phyloP scores from a whole-genome alignment of 2,329 filamentous ascomycete species.

The Balansia obtecta region DNA sequence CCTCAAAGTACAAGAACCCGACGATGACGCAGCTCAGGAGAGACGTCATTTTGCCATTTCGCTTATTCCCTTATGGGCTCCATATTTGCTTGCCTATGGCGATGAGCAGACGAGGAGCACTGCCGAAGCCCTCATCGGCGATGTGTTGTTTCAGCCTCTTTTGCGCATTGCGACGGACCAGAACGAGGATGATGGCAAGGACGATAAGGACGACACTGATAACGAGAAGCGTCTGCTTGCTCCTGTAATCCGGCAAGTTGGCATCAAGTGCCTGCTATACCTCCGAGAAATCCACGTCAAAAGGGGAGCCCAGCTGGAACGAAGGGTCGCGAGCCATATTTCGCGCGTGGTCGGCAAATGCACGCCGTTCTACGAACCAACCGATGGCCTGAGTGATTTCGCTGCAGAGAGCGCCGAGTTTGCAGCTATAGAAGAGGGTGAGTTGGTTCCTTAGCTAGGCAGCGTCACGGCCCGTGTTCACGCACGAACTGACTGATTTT shows the following conservation, averaged over 20 bases:
- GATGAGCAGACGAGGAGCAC: constrained; percentile 29
- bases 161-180: constrained; percentile 3
- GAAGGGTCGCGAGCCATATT: constrained; percentile 29
- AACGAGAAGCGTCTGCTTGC: constrained; percentile 3
- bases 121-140: constrained; percentile 31
- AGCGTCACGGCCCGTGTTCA: not conserved
- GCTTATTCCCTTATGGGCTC: constrained; percentile 34
- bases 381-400: constrained; percentile 19
- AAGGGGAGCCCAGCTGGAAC: constrained; percentile 27
- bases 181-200: not conserved
- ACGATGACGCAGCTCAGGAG: constrained; percentile 11
- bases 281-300: constrained; percentile 34
- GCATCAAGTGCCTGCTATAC: constrained; percentile 31
- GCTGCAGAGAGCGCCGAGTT: constrained; percentile 16
- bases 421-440: constrained; percentile 15
- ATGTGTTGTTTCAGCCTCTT: constrained; percentile 27
- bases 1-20: constrained; percentile 16
- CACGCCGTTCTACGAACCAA: constrained; percentile 24
- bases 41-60: constrained; percentile 14
- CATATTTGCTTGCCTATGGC: constrained; percentile 34
- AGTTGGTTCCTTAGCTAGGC: constrained; percentile 3
- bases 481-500: not conserved
- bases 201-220: not conserved
- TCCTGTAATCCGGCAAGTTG: constrained; percentile 27
- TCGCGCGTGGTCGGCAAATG: constrained; percentile 31